Evolutionary conservation across 805 yeast genomes (phyloP), one percentile per base, ranked within the genome.

Genomic region (Torulaspora gathmanii): DNA sequence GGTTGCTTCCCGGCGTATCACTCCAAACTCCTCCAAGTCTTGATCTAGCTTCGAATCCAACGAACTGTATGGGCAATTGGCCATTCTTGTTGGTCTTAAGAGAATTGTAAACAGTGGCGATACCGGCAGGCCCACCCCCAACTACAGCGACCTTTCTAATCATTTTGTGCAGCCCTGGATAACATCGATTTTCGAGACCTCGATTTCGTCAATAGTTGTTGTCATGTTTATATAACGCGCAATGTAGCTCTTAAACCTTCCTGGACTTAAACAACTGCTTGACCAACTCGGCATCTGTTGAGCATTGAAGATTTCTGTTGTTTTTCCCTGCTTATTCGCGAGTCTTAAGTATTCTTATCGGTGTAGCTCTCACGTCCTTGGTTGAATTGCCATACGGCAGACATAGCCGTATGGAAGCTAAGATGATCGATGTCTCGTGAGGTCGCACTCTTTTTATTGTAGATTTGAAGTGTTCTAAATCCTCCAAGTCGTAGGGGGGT

Each of bases 11-110:
- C 1, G 57, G 57, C 9, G 40, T 31, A 37, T 52, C 57, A 29
- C 61, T 53, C 78, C 78, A 73, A 5, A 71, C 67, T 1, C 78
- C 79, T n/a, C 78, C 79, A 23, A 73, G 58, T 19, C 52, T 58
- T 7, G 50, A 29, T 38, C 70, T 70, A 45, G 70, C 74, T 50
- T 74, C 79, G 55, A 73, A 73, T 1, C 70, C 76, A 11, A 70
- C 71, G 19, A 70, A 52, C 13, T 40, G 36, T 17, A 46, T 13
- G 8, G 48, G 40, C 12, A n/a, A 9, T 7, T 34, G 46, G 37
- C 63, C 57, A 7, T 60, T 54, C 44, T 69, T 69, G 17, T 55
- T 57, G 1, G 40, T 38, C 33, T 46, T 47, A 19, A 42, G 36
- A 15, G 47, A 40, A 16, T 50, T 46, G 33, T 54, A 35, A 17